These are phyloP conservation scores for Quercus lobata DNA, from an alignment of 331 rosid species.

Conservation along the genomic window DNA sequence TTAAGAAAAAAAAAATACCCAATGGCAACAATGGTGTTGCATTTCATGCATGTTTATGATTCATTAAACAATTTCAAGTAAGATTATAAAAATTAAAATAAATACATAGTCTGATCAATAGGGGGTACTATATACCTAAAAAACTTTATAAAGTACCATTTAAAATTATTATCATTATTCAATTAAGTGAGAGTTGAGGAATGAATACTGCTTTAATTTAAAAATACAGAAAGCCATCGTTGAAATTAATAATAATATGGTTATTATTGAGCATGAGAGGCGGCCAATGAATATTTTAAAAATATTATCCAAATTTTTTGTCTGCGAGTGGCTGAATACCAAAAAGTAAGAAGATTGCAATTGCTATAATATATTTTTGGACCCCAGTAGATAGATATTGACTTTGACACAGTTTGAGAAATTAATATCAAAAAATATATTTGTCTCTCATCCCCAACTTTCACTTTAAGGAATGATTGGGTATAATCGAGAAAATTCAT, in stretches of 20 bases:
- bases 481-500: slow-evolving; percentile 25
- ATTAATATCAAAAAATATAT: slow-evolving; percentile 8
- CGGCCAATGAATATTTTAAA: slow-evolving; percentile 11
- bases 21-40: not conserved
- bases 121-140: too few species aligned
- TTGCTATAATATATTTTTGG: slow-evolving; percentile 25
- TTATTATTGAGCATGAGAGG: not conserved
- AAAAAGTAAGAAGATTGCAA: slow-evolving; percentile 19
- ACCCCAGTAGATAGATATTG: slow-evolving; percentile 45
- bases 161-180: too few species aligned
- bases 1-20: not conserved
- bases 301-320: slow-evolving; percentile 25
- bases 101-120: too few species aligned
- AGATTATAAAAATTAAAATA: too few species aligned
- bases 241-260: not conserved
- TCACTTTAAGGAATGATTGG: slow-evolving; percentile 34
- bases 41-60: not conserved
- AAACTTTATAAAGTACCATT: too few species aligned
- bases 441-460: slow-evolving; percentile 13
- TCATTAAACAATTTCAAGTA: not conserved
- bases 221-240: not conserved
- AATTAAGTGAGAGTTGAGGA: too few species aligned
- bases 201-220: not conserved
- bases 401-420: slow-evolving; percentile 35
- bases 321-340: slow-evolving; percentile 34